These are phyloP conservation scores for Xylogone sp. DNA, from an alignment of 2,329 filamentous ascomycete genomes.

Conservation along the genomic window DNA sequence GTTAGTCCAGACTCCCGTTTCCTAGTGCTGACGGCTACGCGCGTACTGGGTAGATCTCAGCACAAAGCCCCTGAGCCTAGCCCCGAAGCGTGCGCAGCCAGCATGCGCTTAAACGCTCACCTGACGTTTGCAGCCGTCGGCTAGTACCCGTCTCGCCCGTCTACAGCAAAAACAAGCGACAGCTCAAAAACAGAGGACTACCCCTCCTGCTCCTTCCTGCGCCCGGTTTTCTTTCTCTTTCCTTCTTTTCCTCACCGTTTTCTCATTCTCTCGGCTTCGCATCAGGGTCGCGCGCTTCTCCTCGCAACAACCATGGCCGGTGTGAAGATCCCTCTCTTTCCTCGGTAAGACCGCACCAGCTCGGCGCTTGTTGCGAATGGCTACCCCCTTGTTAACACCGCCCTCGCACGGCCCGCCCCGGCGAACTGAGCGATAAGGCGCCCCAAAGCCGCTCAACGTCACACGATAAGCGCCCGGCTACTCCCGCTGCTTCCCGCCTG, in stretches of 20 bases:
- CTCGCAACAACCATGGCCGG: no score
- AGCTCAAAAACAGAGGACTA: background rate
- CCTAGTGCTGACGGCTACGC: conserved; percentile 15
- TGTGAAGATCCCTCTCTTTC: no score
- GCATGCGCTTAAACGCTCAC: background rate
- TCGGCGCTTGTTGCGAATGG: no score
- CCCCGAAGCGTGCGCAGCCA: background rate
- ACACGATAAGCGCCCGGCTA: background rate
- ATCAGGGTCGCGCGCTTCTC: no score
- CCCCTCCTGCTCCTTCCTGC: background rate
- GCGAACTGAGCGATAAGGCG: background rate
- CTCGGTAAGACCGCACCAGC: no score
- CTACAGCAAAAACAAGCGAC: background rate
- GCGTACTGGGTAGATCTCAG: conserved; percentile 12
- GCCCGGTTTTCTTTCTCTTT: background rate
- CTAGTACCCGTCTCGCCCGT: no score
- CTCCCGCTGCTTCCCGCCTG: background rate
- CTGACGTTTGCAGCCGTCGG: background rate
- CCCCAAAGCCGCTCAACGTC: background rate
- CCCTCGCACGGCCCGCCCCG: background rate
- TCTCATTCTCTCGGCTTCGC: no score
- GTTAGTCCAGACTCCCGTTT: background rate
- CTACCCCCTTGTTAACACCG: background rate
- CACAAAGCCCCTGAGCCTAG: conserved; percentile 6
- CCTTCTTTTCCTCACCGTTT: no score